A percentile compares a stretch with the other conserved stretches of the same genome.
phyloP scores from a whole-genome alignment of 106 monocot species.

The Narthecium ossifragum region DNA sequence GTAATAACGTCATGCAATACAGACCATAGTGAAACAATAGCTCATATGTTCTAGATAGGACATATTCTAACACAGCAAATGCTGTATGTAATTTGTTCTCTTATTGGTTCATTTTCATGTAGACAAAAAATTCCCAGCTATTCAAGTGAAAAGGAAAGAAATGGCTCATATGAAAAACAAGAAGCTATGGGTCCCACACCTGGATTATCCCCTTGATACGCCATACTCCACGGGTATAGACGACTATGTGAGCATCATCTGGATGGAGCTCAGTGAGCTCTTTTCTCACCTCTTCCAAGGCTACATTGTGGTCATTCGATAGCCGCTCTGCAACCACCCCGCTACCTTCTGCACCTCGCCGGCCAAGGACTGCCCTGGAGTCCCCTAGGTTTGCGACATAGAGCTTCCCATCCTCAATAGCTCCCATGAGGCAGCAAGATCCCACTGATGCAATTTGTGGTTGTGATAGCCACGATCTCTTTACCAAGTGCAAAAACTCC shows the following conservation, averaged over 20 bases:
- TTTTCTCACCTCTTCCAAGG: slow-evolving; percentile 47
- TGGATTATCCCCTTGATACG: slow-evolving; percentile 57
- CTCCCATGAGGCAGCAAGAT: slow-evolving; percentile 50
- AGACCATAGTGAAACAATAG: too few relatives aligned
- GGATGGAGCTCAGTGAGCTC: slow-evolving; percentile 38
- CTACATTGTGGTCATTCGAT: slow-evolving; percentile 50
- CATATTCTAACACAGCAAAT: too few relatives aligned
- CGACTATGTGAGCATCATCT: slow-evolving; percentile 49
- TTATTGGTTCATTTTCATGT: too few relatives aligned
- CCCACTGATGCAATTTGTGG: slow-evolving; percentile 54
- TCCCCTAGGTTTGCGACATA: slow-evolving; percentile 59
- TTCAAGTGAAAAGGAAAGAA: too few relatives aligned
- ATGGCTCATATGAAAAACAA: background rate
- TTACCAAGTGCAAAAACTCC: slow-evolving; percentile 39
- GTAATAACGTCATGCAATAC: too few relatives aligned
- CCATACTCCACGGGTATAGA: slow-evolving; percentile 42
- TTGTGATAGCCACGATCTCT: slow-evolving; percentile 22
- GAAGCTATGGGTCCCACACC: slow-evolving; percentile 11
- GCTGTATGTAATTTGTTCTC: too few relatives aligned
- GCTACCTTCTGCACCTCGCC: slow-evolving; percentile 16
- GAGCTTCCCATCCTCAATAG: slow-evolving; percentile 25
- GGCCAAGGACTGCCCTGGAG: slow-evolving; percentile 48
- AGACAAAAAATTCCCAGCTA: too few relatives aligned
- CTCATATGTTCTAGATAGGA: too few relatives aligned
- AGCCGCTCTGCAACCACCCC: slow-evolving; percentile 37